Percentiles rank a stretch among this genome's conserved stretches.
Evolutionary conservation across 768 basidiomycete genomes (phyloP).

Genomic region (Rhodotorula babjevae): DNA sequence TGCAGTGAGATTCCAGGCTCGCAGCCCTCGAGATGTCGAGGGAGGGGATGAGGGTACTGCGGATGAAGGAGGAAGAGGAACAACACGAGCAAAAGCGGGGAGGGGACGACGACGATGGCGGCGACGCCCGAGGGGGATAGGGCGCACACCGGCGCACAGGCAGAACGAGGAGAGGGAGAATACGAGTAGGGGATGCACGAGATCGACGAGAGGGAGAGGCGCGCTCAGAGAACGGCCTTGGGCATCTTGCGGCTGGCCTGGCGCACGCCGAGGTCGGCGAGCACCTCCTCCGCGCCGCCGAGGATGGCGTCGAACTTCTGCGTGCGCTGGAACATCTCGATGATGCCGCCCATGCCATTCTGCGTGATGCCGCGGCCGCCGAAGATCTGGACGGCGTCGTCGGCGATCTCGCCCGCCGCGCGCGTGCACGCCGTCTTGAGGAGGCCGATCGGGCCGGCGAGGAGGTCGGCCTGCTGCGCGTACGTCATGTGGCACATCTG

Average conservation of each 20-base stretch:
- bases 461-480: constrained; percentile 35
- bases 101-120: too few relatives aligned
- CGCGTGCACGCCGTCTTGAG: constrained; percentile 34
- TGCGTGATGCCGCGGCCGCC: constrained; percentile 64
- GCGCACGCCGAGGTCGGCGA: constrained; percentile 34
- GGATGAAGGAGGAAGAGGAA: too few relatives aligned
- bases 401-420: constrained; percentile 24
- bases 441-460: constrained; percentile 39
- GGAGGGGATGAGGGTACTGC: too few relatives aligned
- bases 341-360: constrained; percentile 23
- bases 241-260: constrained; percentile 39
- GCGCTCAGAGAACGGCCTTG: constrained; percentile 29
- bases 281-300: constrained; percentile 32
- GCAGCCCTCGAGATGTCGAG: too few relatives aligned
- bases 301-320: constrained; percentile 34
- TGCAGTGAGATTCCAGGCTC: too few relatives aligned
- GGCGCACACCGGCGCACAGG: too few relatives aligned
- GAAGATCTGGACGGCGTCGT: constrained; percentile 73
- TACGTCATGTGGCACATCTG: constrained; percentile 36
- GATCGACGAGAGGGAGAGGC: background rate
- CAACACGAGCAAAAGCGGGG: too few relatives aligned
- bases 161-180: too few relatives aligned
- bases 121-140: too few relatives aligned
- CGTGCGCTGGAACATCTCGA: constrained; percentile 22
- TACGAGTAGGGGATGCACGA: too few relatives aligned